Percentiles rank a stretch among this genome's conserved stretches.
phyloP scores from a whole-genome alignment of 306 rosid species.

The Cucurbita argyrosperma region DNA sequence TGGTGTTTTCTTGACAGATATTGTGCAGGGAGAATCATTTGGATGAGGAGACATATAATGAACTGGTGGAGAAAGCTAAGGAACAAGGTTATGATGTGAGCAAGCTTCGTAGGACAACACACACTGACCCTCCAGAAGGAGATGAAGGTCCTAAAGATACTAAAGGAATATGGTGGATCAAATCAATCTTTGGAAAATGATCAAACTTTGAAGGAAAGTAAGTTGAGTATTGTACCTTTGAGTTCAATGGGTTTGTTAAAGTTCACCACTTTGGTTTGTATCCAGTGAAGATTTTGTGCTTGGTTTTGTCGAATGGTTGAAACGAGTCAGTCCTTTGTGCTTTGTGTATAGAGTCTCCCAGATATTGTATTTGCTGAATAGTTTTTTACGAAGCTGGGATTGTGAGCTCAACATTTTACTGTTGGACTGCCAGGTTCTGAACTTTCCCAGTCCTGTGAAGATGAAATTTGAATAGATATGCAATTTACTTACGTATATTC shows the following conservation, averaged over 20 bases:
- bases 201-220: background rate
- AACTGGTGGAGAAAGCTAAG: conserved; percentile 42
- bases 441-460: background rate
- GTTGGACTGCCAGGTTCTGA: background rate
- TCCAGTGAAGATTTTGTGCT: background rate
- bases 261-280: background rate
- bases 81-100: conserved; percentile 67
- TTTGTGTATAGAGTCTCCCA: background rate
- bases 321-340: background rate
- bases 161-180: conserved; percentile 62
- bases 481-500: background rate
- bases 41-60: conserved; percentile 44
- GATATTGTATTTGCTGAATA: background rate
- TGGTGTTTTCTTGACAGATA: conserved; percentile 26
- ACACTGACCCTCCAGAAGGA: conserved; percentile 37
- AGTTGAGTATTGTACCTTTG: background rate
- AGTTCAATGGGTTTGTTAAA: background rate
- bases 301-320: background rate
- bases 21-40: conserved; percentile 39
- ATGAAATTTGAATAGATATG: background rate
- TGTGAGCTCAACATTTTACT: background rate
- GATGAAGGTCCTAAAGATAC: conserved; percentile 39
- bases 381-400: background rate
- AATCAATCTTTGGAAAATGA: conserved; percentile 32
- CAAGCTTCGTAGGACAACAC: conserved; percentile 44